Percentiles rank a stretch among this genome's conserved stretches.
Conservation (phyloP, 768 basidiomycete species). For the Kwoniella botswanensis region DNA sequence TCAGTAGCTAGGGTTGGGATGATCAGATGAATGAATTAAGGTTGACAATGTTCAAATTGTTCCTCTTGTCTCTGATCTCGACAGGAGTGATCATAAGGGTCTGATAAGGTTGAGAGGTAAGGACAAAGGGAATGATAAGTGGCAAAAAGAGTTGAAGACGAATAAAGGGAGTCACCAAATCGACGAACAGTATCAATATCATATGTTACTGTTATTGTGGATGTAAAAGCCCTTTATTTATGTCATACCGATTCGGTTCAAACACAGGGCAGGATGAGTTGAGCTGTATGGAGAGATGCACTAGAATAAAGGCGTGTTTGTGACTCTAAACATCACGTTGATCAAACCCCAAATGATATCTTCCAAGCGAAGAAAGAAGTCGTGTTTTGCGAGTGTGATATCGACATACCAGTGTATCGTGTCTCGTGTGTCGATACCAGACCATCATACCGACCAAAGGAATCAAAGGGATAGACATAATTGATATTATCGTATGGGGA, state of each 20-base stretch:
- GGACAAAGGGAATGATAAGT: constrained; percentile 1
- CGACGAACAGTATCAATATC: not conserved
- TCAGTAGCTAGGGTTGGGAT: no score
- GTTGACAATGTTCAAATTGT: no score
- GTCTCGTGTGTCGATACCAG: not conserved
- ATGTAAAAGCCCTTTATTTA: constrained; percentile 1
- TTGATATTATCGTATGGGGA: not conserved
- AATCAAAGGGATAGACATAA: constrained; percentile 3
- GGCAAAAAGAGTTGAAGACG: not conserved
- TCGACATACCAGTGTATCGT: not conserved
- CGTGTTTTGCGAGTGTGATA: constrained; percentile 3
- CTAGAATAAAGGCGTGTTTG: not conserved
- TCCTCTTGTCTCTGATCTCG: no score
- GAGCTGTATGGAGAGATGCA: not conserved
- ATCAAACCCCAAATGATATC: not conserved
- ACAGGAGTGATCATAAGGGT: not conserved
- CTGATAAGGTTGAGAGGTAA: not conserved
- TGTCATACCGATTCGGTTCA: not conserved
- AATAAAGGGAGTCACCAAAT: not conserved
- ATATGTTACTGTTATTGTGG: not conserved
- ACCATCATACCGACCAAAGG: constrained; percentile 1
- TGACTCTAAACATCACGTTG: not conserved
- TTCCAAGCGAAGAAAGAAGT: not conserved
- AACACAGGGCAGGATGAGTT: no score
- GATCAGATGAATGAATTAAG: no score